Evolutionary conservation across 2,329 filamentous ascomycete species (phyloP).

Genomic region (Phaeomoniella chlamydospora): DNA sequence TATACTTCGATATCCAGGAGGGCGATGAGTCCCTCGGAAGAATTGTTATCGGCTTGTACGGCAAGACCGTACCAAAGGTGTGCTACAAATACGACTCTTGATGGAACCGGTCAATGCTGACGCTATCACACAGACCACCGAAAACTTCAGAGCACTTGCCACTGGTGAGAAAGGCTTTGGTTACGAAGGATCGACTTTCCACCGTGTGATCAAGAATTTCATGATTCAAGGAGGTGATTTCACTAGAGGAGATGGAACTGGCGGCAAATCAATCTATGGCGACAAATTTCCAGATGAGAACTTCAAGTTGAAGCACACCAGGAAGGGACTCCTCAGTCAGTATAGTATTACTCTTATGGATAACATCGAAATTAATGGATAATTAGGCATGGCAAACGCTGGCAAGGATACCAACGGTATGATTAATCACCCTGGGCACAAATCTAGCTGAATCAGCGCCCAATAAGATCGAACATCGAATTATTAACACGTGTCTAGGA

Average conservation of each 20-base stretch:
- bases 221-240: conserved; percentile 61
- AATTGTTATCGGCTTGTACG: conserved; percentile 51
- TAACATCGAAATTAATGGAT: not conserved
- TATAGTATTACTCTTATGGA: not conserved
- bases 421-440: not conserved
- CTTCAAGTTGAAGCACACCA: conserved; percentile 56
- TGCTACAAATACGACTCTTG: too few relatives aligned
- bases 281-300: conserved; percentile 55
- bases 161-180: conserved; percentile 55
- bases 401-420: conserved; percentile 45
- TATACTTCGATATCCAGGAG: conserved; percentile 53
- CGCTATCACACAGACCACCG: conserved; percentile 34
- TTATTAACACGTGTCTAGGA: conserved; percentile 19
- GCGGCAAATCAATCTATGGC: conserved; percentile 55
- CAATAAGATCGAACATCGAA: not conserved
- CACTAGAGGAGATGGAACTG: conserved; percentile 49
- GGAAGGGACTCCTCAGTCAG: conserved; percentile 47
- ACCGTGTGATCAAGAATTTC: conserved; percentile 56
- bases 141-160: conserved; percentile 51
- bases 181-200: conserved; percentile 52
- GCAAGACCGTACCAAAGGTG: conserved; percentile 53
- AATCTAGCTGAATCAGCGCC: not conserved
- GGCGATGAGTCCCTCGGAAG: conserved; percentile 46
- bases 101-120: conserved; percentile 5
- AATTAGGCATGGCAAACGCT: conserved; percentile 48